Percentiles rank a stretch among this genome's conserved stretches.
These are phyloP conservation scores for Gyromitra esculenta DNA, from an alignment of 2,329 filamentous ascomycete species.

Conservation along the genomic window DNA sequence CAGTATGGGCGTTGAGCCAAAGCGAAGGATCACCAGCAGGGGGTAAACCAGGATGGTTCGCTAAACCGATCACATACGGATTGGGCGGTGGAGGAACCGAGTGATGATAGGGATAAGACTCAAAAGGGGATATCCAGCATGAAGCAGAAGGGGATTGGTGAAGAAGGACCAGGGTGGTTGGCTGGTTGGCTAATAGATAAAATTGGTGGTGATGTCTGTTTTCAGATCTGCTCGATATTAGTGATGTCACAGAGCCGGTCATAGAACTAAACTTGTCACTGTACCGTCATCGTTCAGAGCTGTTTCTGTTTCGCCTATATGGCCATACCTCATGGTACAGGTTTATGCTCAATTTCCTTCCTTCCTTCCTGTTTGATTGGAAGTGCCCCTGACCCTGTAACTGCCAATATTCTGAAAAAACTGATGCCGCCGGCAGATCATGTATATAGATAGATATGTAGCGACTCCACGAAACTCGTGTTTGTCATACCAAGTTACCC, in stretches of 20 bases:
- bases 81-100: background rate
- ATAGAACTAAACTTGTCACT: conserved; percentile 29
- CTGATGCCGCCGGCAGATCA: too few relatives aligned
- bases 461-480: background rate
- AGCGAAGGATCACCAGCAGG: conserved; percentile 44
- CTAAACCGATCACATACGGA: conserved; percentile 28
- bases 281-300: conserved; percentile 40
- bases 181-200: background rate
- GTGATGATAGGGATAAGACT: background rate
- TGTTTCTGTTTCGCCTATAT: background rate
- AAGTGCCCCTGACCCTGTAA: background rate
- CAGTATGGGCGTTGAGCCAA: conserved; percentile 17
- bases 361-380: background rate
- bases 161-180: conserved; percentile 10
- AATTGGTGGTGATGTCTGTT: conserved; percentile 12
- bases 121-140: background rate
- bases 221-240: background rate
- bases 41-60: conserved; percentile 25
- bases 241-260: conserved; percentile 44
- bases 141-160: background rate
- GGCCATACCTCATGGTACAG: background rate
- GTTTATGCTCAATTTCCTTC: background rate
- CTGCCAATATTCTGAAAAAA: background rate
- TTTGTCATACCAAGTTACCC: background rate
- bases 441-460: background rate